Conservation (phyloP, 768 basidiomycete species). For the Collybia sp. region DNA sequence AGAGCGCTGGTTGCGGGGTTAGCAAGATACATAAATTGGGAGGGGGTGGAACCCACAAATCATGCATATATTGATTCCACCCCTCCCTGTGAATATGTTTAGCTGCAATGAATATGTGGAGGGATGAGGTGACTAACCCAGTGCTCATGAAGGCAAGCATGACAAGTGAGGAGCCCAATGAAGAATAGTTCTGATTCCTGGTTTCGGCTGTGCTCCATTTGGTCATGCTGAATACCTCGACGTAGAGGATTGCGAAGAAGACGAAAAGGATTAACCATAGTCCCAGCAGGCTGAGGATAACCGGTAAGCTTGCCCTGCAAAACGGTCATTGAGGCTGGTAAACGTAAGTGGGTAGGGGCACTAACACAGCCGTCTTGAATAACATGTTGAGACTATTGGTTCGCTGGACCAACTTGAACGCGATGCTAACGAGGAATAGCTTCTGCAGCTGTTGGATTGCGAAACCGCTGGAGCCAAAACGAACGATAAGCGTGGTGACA, state of each 20-base stretch:
- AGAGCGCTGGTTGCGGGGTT: slow-evolving; percentile 48
- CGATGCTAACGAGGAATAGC: slow-evolving; percentile 88
- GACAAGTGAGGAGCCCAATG: slow-evolving; percentile 73
- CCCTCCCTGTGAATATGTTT: slow-evolving; percentile 57
- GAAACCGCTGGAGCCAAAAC: slow-evolving; percentile 46
- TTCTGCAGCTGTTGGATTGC: slow-evolving; percentile 70
- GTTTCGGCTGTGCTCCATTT: slow-evolving; percentile 75
- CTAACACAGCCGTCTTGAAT: slow-evolving; percentile 94
- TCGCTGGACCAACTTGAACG: slow-evolving; percentile 91
- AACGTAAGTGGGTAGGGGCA: slow-evolving; percentile 13
- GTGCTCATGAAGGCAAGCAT: slow-evolving; percentile 93
- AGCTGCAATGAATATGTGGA: slow-evolving; percentile 2
- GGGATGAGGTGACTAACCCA: slow-evolving; percentile 50
- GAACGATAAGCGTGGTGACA: slow-evolving; percentile 73
- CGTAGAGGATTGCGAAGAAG: slow-evolving; percentile 84
- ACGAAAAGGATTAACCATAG: slow-evolving; percentile 90
- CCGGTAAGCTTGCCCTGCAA: slow-evolving; percentile 76
- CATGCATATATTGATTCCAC: slow-evolving; percentile 98
- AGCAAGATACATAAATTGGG: neutral
- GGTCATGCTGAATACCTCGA: slow-evolving; percentile 90
- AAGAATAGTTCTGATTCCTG: slow-evolving; percentile 71
- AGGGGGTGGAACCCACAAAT: slow-evolving; percentile 56
- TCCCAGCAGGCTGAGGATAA: slow-evolving; percentile 77
- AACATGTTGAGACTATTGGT: slow-evolving; percentile 87
- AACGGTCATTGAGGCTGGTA: slow-evolving; percentile 4